Evolutionary conservation across 2,329 filamentous ascomycete species (phyloP).

Genomic region (Colletotrichum navitas): DNA sequence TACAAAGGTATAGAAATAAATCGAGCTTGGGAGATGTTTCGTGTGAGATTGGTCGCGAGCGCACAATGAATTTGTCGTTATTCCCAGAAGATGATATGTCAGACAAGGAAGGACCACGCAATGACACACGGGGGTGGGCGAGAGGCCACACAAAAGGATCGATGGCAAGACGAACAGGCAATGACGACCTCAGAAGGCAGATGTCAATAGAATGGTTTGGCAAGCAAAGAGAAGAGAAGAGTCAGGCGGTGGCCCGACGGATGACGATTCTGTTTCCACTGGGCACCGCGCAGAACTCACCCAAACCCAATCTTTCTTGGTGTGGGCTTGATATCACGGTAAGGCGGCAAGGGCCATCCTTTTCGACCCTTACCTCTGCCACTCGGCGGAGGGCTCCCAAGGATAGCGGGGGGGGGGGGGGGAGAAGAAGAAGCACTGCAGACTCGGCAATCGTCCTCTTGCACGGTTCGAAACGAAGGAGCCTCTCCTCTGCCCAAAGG

Average conservation of each 20-base stretch:
- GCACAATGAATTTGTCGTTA: constrained; percentile 37
- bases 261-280: constrained; percentile 42
- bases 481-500: constrained; percentile 16
- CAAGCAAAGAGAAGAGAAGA: constrained; percentile 13
- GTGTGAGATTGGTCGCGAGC: constrained; percentile 1
- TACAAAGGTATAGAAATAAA: constrained; percentile 40
- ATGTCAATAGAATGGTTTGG: neutral
- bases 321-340: constrained; percentile 16
- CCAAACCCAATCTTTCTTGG: constrained; percentile 34
- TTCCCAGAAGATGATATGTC: constrained; percentile 7
- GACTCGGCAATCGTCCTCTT: neutral
- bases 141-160: constrained; percentile 34
- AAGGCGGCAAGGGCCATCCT: constrained; percentile 34
- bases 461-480: constrained; percentile 32
- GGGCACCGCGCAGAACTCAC: constrained; percentile 16
- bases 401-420: neutral
- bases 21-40: constrained; percentile 32
- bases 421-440: neutral
- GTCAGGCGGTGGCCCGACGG: constrained; percentile 36
- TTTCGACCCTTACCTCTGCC: constrained; percentile 24
- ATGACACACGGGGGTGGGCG: constrained; percentile 10
- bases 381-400: constrained; percentile 34
- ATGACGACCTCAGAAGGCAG: constrained; percentile 30
- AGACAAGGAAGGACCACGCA: constrained; percentile 22
- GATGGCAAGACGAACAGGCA: constrained; percentile 22